Evolutionary conservation across 202 grass and related monocot genomes (phyloP).

Genomic region (Brachypodium distachyon): DNA sequence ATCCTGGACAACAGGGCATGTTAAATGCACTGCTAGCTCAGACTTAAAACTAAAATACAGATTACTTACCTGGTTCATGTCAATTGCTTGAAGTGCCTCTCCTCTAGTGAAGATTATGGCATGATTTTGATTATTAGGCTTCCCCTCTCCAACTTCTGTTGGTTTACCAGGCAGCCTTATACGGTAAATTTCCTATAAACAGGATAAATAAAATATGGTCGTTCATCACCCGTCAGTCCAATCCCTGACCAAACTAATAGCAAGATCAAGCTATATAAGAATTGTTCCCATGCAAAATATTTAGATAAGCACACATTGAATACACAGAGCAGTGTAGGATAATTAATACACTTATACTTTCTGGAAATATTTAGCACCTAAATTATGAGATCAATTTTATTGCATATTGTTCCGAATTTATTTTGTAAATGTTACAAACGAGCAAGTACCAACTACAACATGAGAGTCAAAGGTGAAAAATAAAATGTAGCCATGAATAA

Average conservation of each 20-base stretch:
- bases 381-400: not conserved
- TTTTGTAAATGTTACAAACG: not conserved
- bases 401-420: conserved; percentile 5
- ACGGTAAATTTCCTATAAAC: conserved; percentile 86
- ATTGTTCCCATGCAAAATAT: conserved; percentile 6
- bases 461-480: not conserved
- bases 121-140: conserved; percentile 99
- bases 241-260: not conserved
- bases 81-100: conserved; percentile 95
- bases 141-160: conserved; percentile 88
- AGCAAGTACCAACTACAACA: not conserved
- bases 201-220: conserved; percentile 10
- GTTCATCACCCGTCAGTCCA: not conserved
- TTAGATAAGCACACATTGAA: not conserved
- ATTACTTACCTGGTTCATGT: conserved; percentile 90
- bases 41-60: not conserved
- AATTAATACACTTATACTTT: not conserved
- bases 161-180: conserved; percentile 88
- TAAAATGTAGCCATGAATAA: not conserved
- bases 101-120: conserved; percentile 95
- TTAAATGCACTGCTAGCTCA: conserved; percentile 13
- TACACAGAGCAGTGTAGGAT: not conserved
- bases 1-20: conserved; percentile 46
- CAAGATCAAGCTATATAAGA: not conserved
- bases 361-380: not conserved